A percentile compares a stretch with the other conserved stretches of the same genome.
Conservation (phyloP, 257 asterid species). For the Mentha longifolia region DNA sequence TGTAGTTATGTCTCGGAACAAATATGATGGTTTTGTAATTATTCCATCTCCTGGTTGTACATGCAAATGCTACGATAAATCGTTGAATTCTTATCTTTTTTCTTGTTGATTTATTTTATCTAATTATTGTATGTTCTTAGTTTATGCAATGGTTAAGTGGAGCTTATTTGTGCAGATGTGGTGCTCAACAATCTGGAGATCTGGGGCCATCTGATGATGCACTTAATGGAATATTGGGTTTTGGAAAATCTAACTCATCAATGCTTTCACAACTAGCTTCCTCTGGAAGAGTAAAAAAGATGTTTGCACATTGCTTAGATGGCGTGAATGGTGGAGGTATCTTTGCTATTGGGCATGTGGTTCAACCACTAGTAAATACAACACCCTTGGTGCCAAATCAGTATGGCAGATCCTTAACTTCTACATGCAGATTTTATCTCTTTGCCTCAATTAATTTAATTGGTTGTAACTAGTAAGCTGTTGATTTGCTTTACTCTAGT, state of each 20-base stretch:
- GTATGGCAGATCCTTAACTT: constrained; percentile 55
- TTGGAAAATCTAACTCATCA: constrained; percentile 94
- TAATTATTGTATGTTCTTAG: constrained; percentile 1
- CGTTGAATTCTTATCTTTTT: constrained; percentile 18
- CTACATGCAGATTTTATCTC: constrained; percentile 23
- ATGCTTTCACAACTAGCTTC: constrained; percentile 96
- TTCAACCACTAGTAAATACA: constrained; percentile 93
- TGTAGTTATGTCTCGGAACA: constrained; percentile 8
- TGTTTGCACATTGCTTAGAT: constrained; percentile 99
- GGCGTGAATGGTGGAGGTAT: constrained; percentile 99
- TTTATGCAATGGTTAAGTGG: constrained; percentile 19
- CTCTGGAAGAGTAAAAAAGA: constrained; percentile 84
- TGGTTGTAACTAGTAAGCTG: constrained; percentile 30
- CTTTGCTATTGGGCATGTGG: constrained; percentile 98
- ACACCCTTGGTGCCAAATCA: constrained; percentile 81
- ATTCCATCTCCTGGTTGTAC: constrained; percentile 26
- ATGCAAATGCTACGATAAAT: constrained; percentile 4
- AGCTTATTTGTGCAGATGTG: constrained; percentile 69
- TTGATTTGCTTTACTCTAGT: constrained; percentile 22
- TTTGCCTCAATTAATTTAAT: constrained; percentile 13
- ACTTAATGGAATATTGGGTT: constrained; percentile 96
- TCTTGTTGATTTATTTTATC: constrained; percentile 20
- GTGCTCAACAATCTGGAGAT: constrained; percentile 87
- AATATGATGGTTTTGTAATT: constrained; percentile 8
- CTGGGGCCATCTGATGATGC: constrained; percentile 85